These are phyloP conservation scores for Pyrenula massariospora DNA, from an alignment of 495 filamentous ascomycete species.

Conservation along the genomic window DNA sequence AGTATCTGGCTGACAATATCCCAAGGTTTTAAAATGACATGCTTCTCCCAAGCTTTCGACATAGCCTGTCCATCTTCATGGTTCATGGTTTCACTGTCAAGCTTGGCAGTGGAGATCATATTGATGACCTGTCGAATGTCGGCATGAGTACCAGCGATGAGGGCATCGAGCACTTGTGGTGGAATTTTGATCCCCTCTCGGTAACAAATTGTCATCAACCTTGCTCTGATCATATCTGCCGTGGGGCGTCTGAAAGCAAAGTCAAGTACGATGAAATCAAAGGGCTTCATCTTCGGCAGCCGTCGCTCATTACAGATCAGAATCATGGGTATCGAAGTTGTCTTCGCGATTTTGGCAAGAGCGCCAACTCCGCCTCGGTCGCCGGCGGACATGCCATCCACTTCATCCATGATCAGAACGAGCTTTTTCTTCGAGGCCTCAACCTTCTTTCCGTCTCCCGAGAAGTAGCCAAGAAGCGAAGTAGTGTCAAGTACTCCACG, in stretches of 20 bases:
- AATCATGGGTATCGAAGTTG: conserved; percentile 88
- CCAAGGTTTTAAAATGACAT: conserved; percentile 93
- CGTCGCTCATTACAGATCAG: conserved; percentile 94
- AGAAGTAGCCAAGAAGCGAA: conserved; percentile 84
- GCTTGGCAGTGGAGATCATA: conserved; percentile 88
- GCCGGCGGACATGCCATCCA: conserved; percentile 97
- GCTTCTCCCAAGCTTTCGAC: conserved; percentile 97
- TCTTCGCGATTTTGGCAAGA: conserved; percentile 85
- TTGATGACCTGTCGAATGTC: conserved; percentile 98
- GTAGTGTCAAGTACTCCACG: conserved; percentile 86
- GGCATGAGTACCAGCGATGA: conserved; percentile 87
- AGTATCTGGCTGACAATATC: conserved; percentile 92
- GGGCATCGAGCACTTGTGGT: conserved; percentile 73
- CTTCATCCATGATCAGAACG: conserved; percentile 96
- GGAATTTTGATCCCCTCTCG: conserved; percentile 83
- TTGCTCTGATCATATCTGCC: conserved; percentile 73
- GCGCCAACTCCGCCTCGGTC: conserved; percentile 94
- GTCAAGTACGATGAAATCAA: conserved; percentile 73
- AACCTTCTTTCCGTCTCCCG: conserved; percentile 69
- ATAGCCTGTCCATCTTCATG: conserved; percentile 79
- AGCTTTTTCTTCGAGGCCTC: conserved; percentile 78
- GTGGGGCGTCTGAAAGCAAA: conserved; percentile 83
- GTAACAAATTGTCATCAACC: conserved; percentile 89
- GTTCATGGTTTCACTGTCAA: conserved; percentile 68
- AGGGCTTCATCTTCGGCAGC: conserved; percentile 94